phyloP scores from a whole-genome alignment of 108 stramenopile genomes.

The Cylindrotheca closterium region DNA sequence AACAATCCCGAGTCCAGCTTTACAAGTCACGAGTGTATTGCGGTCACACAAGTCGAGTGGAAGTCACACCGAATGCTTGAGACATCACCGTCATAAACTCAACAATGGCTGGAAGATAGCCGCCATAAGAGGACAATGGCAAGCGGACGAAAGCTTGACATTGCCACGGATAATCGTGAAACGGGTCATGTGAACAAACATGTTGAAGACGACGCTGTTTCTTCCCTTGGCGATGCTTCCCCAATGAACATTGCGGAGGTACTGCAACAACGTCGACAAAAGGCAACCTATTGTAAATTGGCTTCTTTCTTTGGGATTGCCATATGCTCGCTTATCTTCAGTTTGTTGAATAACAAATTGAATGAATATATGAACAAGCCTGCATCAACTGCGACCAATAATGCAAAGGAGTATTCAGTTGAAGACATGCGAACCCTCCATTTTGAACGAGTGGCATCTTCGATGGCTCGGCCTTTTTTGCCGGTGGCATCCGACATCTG shows the following conservation, averaged over 20 bases:
- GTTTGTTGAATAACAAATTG: conserved; percentile 14
- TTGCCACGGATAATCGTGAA: too few species aligned
- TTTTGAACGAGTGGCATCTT: conserved; percentile 3
- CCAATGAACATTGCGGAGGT: conserved; percentile 4
- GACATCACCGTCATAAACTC: too few species aligned
- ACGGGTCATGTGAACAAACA: too few species aligned
- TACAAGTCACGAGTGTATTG: too few species aligned
- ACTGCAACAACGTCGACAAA: neutral
- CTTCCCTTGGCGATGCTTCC: conserved; percentile 12
- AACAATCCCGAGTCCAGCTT: too few species aligned
- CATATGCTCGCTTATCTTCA: conserved; percentile 8
- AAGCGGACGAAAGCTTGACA: too few species aligned
- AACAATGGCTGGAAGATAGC: too few species aligned
- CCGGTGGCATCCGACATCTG: conserved; percentile 11
- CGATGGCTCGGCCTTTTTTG: conserved; percentile 7
- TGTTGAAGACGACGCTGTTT: conserved; percentile 4
- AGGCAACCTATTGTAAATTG: neutral
- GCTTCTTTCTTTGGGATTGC: neutral
- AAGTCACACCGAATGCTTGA: too few species aligned
- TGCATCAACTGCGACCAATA: neutral
- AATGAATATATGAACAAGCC: neutral
- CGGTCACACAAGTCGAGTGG: too few species aligned
- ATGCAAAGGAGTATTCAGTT: neutral
- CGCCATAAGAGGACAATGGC: too few species aligned
- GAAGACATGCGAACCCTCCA: conserved; percentile 2